phyloP scores from a whole-genome alignment of 768 basidiomycete species.

The Lactifluus echinatus region DNA sequence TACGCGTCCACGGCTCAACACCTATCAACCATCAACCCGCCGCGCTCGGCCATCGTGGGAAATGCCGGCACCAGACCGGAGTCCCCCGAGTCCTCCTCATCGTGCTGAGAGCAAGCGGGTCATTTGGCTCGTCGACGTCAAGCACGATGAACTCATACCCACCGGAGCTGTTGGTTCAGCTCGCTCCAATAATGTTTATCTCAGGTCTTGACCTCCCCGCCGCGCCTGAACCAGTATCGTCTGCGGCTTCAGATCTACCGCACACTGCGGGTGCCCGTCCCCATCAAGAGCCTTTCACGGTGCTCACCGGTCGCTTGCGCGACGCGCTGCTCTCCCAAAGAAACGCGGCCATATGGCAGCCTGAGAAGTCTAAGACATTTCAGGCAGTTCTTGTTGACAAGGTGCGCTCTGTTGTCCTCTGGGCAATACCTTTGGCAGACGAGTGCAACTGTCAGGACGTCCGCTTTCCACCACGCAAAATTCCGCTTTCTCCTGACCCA shows the following conservation, averaged over 20 bases:
- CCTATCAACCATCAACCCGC: no score
- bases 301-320: conserved; percentile 54
- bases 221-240: conserved; percentile 15
- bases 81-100: no score
- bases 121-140: background rate
- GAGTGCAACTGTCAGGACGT: conserved; percentile 36
- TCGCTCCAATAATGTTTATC: conserved; percentile 90
- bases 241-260: conserved; percentile 22
- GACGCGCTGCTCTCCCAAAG: conserved; percentile 58
- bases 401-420: conserved; percentile 26
- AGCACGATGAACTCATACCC: conserved; percentile 85
- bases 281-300: conserved; percentile 51
- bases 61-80: no score
- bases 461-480: conserved; percentile 83
- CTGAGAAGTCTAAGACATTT: conserved; percentile 65
- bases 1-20: no score
- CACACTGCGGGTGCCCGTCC: conserved; percentile 25
- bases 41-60: no score
- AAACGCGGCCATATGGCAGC: conserved; percentile 61
- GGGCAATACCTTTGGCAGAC: background rate
- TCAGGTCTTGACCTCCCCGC: conserved; percentile 59
- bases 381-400: conserved; percentile 81
- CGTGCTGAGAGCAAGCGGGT: no score
- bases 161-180: conserved; percentile 77
- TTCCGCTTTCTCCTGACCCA: conserved; percentile 48